phyloP scores from a whole-genome alignment of 371 early-diverging fungal species.

The Rhizopus arrhizus region DNA sequence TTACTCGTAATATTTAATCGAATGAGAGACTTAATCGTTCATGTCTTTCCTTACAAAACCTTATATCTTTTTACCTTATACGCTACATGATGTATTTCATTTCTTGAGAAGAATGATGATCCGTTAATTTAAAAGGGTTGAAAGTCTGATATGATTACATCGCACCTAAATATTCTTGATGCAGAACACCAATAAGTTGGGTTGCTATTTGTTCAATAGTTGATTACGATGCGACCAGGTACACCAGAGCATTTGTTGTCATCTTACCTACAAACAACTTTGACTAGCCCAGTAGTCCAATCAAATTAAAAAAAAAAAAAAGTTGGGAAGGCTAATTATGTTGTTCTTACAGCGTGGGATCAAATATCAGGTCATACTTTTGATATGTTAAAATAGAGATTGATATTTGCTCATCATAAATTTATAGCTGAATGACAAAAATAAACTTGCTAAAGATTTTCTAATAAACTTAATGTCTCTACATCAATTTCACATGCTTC shows the following conservation, averaged over 20 bases:
- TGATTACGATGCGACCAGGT: conserved; percentile 42
- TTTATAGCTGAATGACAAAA: conserved; percentile 47
- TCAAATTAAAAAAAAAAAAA: conserved; percentile 47
- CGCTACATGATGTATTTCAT: conserved; percentile 21
- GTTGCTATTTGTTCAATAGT: conserved; percentile 55
- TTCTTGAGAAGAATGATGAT: conserved; percentile 7
- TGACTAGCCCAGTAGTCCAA: conserved; percentile 39
- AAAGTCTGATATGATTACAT: conserved; percentile 42
- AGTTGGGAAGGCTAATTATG: neutral
- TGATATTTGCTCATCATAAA: conserved; percentile 37
- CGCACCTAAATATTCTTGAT: conserved; percentile 27
- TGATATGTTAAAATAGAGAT: conserved; percentile 40
- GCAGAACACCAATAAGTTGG: conserved; percentile 41
- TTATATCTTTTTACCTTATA: conserved; percentile 23
- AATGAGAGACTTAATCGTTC: no score
- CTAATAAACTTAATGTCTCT: conserved; percentile 38
- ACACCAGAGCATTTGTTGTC: conserved; percentile 31
- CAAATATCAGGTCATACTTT: conserved; percentile 27
- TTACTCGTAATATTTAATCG: conserved; percentile 19
- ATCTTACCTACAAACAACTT: conserved; percentile 33
- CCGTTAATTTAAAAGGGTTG: conserved; percentile 34
- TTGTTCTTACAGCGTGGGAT: conserved; percentile 30
- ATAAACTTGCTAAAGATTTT: conserved; percentile 37
- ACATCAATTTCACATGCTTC: conserved; percentile 49
- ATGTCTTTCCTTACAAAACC: conserved; percentile 9